Percentiles rank a stretch among this genome's conserved stretches.
phyloP scores from a whole-genome alignment of 768 basidiomycete species.

The Boletus fagicola region DNA sequence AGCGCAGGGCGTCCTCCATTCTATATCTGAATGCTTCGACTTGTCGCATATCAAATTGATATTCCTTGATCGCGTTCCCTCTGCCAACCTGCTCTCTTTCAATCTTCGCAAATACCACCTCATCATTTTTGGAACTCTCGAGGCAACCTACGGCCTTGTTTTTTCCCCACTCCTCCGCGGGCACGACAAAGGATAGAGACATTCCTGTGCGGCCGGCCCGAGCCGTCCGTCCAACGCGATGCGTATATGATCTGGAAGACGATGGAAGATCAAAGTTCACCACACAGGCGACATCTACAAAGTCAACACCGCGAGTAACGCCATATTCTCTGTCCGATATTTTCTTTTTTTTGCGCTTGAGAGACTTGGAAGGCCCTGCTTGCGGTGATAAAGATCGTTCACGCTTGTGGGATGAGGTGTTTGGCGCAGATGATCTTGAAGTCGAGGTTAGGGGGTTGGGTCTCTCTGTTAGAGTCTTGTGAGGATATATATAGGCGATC shows the following conservation, averaged over 20 bases:
- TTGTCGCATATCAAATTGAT: slow-evolving; percentile 92
- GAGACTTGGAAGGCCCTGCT: slow-evolving; percentile 37
- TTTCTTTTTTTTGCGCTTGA: slow-evolving; percentile 53
- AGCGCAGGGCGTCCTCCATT: slow-evolving; percentile 93
- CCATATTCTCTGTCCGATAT: slow-evolving; percentile 77
- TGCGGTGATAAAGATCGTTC: slow-evolving; percentile 50
- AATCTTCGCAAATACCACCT: slow-evolving; percentile 61
- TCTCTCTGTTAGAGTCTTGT: slow-evolving; percentile 40
- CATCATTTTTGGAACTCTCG: slow-evolving; percentile 71
- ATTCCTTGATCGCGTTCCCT: slow-evolving; percentile 70
- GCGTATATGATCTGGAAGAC: slow-evolving; percentile 85
- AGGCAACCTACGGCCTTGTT: slow-evolving; percentile 71
- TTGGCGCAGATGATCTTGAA: slow-evolving; percentile 7
- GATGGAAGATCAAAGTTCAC: slow-evolving; percentile 98
- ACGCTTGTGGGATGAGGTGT: slow-evolving; percentile 47
- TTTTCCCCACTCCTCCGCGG: slow-evolving; percentile 63
- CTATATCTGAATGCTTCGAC: slow-evolving; percentile 97
- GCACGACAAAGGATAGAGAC: slow-evolving; percentile 86
- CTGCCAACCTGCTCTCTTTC: slow-evolving; percentile 67
- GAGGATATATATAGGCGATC: slow-evolving; percentile 29
- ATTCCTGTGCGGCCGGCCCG: slow-evolving; percentile 93
- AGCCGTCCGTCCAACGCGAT: slow-evolving; percentile 94
- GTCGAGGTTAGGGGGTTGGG: slow-evolving; percentile 31
- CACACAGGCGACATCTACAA: slow-evolving; percentile 94
- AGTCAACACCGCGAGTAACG: slow-evolving; percentile 94